Base-by-base conservation (phyloP, 805 yeast genomes). In the Debaryomyces castellii region DNA sequence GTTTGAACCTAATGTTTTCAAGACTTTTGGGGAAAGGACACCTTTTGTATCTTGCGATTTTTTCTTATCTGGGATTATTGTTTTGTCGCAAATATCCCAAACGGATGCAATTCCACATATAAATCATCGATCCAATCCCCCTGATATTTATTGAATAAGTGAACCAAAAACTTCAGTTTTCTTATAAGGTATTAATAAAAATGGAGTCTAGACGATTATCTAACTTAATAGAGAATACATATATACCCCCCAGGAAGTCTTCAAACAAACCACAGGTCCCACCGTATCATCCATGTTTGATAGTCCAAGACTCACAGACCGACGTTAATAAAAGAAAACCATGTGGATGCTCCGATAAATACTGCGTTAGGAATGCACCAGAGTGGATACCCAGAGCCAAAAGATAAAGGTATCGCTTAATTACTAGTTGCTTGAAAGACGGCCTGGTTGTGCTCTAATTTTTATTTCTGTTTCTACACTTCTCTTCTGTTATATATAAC, bases 221-320 rank as follows among this genome's bases (percentile, higher is more conserved):
- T 32, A 63, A 62, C 40, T 61, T 67, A 41, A 49, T 73, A 40
- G 70, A 69, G 40, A 72, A 69, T 58, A 65, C 73, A 24, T 80
- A 78, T 56, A 75, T 80, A 46, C 84, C 85, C 3, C 66, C 72
- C 6, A 35, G 50, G 11, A 58, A 59, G 20, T 41, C 45, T 39
- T 45, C 39, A 14, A 24, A 38, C 16, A 48, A 58, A 10, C 54
- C 51, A 8, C 46, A 47, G 12, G 70, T 78, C 8, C 83, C 84
- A 16, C 58, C 62, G 30, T 78, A 77, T 58, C 84, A 78, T 47
- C 85, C 85, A 3, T 76, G 83, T 43, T 63, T 80, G 44, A 77
- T 80, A 43, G 78, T 80, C 62, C 82, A 78, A 58, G 85, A 80
- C 60, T 63, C 66, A 44, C 76, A 74, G 52, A 78, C 82, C 11